Evolutionary conservation across 169 alveolate genomes (phyloP).

Genomic region (Babesia sp.): DNA sequence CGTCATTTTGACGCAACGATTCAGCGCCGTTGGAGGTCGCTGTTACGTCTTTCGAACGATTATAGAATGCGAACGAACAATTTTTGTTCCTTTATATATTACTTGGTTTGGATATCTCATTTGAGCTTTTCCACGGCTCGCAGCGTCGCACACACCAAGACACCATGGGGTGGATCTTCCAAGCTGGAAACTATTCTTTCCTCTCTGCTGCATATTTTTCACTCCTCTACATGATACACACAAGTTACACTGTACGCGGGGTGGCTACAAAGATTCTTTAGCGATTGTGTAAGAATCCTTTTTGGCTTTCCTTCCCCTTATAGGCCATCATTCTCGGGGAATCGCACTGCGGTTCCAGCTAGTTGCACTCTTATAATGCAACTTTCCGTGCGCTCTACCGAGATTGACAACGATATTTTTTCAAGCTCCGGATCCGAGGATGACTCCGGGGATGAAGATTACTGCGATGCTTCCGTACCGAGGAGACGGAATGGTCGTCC

Average conservation of each 20-base stretch:
- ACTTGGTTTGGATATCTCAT: too few species aligned
- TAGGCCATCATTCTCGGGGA: too few species aligned
- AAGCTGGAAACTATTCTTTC: constrained; percentile 10
- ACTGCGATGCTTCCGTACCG: constrained; percentile 9
- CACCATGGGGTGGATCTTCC: constrained; percentile 28
- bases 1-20: constrained; percentile 32
- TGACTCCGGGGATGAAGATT: constrained; percentile 63
- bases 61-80: too few species aligned
- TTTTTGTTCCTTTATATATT: too few species aligned
- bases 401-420: not conserved
- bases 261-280: not conserved
- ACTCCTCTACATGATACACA: not conserved
- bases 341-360: too few species aligned
- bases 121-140: too few species aligned
- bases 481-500: not conserved
- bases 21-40: not conserved
- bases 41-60: too few species aligned
- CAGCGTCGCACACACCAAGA: constrained; percentile 23
- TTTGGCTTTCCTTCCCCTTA: too few species aligned
- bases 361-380: not conserved
- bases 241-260: not conserved
- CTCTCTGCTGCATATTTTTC: not conserved
- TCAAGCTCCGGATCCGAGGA: constrained; percentile 34
- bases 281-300: not conserved
- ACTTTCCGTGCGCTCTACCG: not conserved